Base-by-base conservation (phyloP, 169 alveolate species). In the Plasmodium gallinaceum region DNA sequence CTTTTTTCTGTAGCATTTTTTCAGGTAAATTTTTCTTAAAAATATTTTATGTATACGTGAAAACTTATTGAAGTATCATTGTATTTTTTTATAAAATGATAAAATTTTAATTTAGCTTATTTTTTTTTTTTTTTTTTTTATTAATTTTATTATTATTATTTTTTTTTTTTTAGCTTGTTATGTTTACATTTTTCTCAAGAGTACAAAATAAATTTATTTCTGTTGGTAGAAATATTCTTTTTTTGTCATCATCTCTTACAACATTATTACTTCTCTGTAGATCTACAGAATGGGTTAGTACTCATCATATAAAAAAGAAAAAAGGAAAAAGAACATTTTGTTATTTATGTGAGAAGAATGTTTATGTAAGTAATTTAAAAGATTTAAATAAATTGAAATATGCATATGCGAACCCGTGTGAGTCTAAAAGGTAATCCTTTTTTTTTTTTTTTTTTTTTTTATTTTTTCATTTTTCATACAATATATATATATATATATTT, bases 1-100 rank as follows among this genome's bases (percentile, higher is more conserved):
- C 90, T 94, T 70, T 75, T 92, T 64, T 94, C 95, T 57, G 94
- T 94, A 16, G 93, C 96, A 7, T 88, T 94, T 70, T 87, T 87
- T 65, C 92, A 87, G 64, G 92, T 71, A 65, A 58, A 70, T 16
- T 52, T 0, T 48, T 57, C 20, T 18, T 7, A 18, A 22, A 42
- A 42, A 10, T 0, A 52, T 1, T 14, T 37, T 57, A 8, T 39
- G 48, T 70, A 70, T 43, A 70, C 5, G 39, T 26, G 24, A 12
- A 70, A 39, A 39, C 16, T 18, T 46, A 68, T 68, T 16, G n/a
- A 5, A 22, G 37, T 68, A 48, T 68, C 20, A 18, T 18, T 20
- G 73, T 88, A 48, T 92, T 60, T 60, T 48, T 48, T 48, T 48
- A 2, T 48, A 48, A 14, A 48, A 48, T 2, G 16, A 48, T 2